phyloP scores from a whole-genome alignment of 345 rosid genomes.

The Bretschneidera sinensis region DNA sequence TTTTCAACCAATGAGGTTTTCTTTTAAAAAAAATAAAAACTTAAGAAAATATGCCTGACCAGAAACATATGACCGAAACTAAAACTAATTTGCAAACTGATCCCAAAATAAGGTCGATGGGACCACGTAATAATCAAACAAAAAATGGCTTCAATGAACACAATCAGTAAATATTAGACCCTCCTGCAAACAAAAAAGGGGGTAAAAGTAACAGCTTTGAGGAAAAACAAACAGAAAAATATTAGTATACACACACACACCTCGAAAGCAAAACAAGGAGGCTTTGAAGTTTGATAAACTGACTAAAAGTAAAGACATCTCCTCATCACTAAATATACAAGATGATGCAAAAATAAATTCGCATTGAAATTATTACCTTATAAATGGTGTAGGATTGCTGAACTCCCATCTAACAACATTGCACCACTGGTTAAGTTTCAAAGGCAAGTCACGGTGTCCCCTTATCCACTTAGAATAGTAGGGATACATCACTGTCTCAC shows the following conservation, averaged over 20 bases:
- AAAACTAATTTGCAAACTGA: no score
- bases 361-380: conserved; percentile 47
- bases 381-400: conserved; percentile 99
- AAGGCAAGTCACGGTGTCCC: conserved; percentile 94
- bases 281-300: background rate
- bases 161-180: no score
- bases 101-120: no score
- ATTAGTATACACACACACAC: background rate
- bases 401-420: conserved; percentile 99
- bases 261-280: conserved; percentile 7
- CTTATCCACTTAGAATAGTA: conserved; percentile 97
- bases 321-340: background rate
- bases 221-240: background rate
- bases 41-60: conserved; percentile 1
- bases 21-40: no score
- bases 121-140: no score
- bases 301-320: background rate
- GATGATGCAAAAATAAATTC: background rate
- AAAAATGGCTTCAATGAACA: no score
- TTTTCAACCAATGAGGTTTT: background rate
- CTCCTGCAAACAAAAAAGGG: no score
- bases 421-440: conserved; percentile 98
- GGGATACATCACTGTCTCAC: conserved; percentile 99
- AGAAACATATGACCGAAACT: no score
- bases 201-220: background rate